Percentiles rank a stretch among this genome's conserved stretches.
phyloP scores from a whole-genome alignment of 202 grass and related monocot genomes.

The Tripidium arundinaceum region DNA sequence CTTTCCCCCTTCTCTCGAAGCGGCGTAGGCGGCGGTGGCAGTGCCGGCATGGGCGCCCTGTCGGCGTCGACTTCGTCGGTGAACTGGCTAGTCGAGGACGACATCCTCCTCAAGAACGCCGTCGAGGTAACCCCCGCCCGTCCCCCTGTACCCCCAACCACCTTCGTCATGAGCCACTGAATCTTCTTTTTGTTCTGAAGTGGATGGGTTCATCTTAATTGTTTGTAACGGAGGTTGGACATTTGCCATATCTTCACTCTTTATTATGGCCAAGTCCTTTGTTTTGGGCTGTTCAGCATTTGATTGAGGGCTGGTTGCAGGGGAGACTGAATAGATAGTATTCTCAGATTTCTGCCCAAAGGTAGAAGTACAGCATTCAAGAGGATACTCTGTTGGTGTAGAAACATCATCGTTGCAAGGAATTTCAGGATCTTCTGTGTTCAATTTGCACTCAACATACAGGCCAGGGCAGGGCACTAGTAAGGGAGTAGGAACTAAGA shows the following conservation, averaged over 20 bases:
- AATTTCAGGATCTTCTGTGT: constrained; percentile 87
- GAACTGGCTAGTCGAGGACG: constrained; percentile 70
- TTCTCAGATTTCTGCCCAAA: constrained; percentile 33
- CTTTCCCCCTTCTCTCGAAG: not conserved
- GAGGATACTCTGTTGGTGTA: constrained; percentile 36
- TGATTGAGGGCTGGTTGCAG: constrained; percentile 27
- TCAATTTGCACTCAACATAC: constrained; percentile 54
- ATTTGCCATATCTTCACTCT: too few species aligned
- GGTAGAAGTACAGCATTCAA: constrained; percentile 22
- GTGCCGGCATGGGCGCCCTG: constrained; percentile 58
- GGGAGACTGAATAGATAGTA: constrained; percentile 11
- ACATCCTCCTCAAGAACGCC: constrained; percentile 88
- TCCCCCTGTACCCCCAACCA: not conserved
- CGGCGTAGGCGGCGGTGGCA: constrained; percentile 12
- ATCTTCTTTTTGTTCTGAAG: constrained; percentile 44
- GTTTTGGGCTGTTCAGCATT: constrained; percentile 39
- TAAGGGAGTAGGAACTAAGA: constrained; percentile 35
- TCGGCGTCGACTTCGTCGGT: constrained; percentile 35
- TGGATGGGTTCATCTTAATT: too few species aligned
- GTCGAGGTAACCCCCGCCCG: constrained; percentile 49
- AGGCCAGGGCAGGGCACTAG: constrained; percentile 33
- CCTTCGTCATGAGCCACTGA: constrained; percentile 23
- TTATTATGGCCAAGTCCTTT: too few species aligned
- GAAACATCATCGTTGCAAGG: constrained; percentile 68
- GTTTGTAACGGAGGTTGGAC: too few species aligned